phyloP scores from a whole-genome alignment of 768 basidiomycete genomes.

The Tremella yokohamensis region DNA sequence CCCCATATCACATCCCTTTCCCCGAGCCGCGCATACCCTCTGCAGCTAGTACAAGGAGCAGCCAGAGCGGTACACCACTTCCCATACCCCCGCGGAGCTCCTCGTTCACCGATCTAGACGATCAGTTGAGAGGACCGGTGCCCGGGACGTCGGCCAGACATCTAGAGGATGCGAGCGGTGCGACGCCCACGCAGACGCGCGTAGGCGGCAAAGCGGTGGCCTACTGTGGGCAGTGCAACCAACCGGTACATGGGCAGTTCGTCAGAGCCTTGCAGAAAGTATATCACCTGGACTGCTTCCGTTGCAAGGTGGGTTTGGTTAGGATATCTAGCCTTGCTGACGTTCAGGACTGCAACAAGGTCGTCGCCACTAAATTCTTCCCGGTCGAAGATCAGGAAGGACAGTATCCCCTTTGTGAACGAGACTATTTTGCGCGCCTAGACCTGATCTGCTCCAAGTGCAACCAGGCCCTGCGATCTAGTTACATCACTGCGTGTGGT shows the following conservation, averaged over 20 bases:
- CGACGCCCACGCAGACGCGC: slow-evolving; percentile 8
- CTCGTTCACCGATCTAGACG: not conserved
- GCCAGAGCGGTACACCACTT: not conserved
- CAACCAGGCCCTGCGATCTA: slow-evolving; percentile 85
- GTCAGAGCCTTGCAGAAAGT: slow-evolving; percentile 90
- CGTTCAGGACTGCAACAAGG: slow-evolving; percentile 83
- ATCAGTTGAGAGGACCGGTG: not conserved
- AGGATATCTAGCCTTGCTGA: slow-evolving; percentile 4
- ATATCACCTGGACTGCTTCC: slow-evolving; percentile 96
- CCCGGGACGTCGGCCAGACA: not conserved
- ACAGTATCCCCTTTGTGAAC: slow-evolving; percentile 93
- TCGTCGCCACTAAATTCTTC: slow-evolving; percentile 98
- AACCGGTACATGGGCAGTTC: slow-evolving; percentile 81
- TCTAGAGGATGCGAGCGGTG: not conserved
- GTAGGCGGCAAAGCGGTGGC: slow-evolving; percentile 23
- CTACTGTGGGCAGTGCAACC: slow-evolving; percentile 51
- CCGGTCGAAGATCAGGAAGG: slow-evolving; percentile 89
- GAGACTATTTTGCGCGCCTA: slow-evolving; percentile 93
- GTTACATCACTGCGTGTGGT: slow-evolving; percentile 99
- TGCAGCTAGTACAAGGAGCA: not conserved
- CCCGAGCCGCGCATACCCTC: slow-evolving; percentile 2
- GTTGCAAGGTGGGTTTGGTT: slow-evolving; percentile 72
- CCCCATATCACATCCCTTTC: slow-evolving; percentile 17
- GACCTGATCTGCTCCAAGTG: slow-evolving; percentile 97
- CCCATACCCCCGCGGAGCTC: slow-evolving; percentile 3